These are phyloP conservation scores for Rutstroemia sp. DNA, from an alignment of 2,329 filamentous ascomycete species.

Conservation along the genomic window DNA sequence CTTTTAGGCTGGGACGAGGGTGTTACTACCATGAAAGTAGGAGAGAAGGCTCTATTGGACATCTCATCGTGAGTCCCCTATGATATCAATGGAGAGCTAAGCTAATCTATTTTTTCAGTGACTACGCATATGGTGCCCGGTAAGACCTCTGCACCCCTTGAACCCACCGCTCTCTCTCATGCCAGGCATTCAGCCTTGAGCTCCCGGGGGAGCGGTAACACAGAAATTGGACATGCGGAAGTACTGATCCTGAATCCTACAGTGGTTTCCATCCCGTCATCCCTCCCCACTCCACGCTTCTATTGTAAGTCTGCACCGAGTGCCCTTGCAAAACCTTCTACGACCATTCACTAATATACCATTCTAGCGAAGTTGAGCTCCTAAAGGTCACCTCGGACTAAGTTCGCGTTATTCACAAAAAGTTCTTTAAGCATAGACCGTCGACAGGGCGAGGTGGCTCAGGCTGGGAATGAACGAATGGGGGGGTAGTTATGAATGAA, in stretches of 20 bases:
- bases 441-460: conserved; percentile 11
- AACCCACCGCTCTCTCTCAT: background rate
- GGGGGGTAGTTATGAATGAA: conserved; percentile 2
- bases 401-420: conserved; percentile 12
- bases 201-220: conserved; percentile 1
- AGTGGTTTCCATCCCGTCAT: conserved; percentile 68
- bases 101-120: conserved; percentile 35
- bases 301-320: conserved; percentile 61
- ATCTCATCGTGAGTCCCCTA: conserved; percentile 59
- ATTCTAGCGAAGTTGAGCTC: conserved; percentile 59
- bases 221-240: conserved; percentile 6
- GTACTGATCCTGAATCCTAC: conserved; percentile 10
- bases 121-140: conserved; percentile 58
- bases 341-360: conserved; percentile 12
- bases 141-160: conserved; percentile 33
- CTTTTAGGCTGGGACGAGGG: conserved; percentile 73
- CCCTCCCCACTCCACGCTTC: conserved; percentile 63
- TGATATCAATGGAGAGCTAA: background rate
- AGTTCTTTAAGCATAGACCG: conserved; percentile 13
- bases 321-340: conserved; percentile 2
- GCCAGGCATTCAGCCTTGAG: background rate
- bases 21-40: conserved; percentile 77
- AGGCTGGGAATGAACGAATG: conserved; percentile 10
- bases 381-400: conserved; percentile 47
- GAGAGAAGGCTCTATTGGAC: conserved; percentile 80